Evolutionary conservation across 352 stramenopile genomes (phyloP).

Genomic region (Phytophthora sp.): DNA sequence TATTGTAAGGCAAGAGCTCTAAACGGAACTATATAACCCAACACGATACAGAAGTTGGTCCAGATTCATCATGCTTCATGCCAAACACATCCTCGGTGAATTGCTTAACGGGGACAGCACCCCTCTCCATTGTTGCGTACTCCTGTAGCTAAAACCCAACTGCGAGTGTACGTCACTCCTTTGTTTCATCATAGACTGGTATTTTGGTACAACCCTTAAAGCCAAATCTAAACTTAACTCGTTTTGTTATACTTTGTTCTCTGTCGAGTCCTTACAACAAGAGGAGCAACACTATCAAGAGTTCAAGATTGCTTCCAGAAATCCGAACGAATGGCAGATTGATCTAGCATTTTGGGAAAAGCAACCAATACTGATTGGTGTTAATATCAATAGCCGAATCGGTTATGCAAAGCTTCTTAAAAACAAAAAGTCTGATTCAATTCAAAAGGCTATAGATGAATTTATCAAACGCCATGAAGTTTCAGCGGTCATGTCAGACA

Average conservation of each 20-base stretch:
- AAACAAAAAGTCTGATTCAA: conserved; percentile 6
- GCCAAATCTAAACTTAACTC: too few species aligned
- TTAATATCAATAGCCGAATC: conserved; percentile 40
- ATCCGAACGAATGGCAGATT: conserved; percentile 31
- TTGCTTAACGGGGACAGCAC: conserved; percentile 49
- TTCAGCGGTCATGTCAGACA: too few species aligned
- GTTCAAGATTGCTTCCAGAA: conserved; percentile 20
- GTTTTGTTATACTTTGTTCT: too few species aligned
- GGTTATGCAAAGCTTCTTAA: conserved; percentile 22
- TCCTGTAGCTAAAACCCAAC: conserved; percentile 40
- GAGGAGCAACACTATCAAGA: not conserved
- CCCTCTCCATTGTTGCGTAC: conserved; percentile 31
- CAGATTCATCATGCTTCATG: conserved; percentile 61
- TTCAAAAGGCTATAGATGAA: conserved; percentile 9
- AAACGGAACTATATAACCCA: conserved; percentile 51
- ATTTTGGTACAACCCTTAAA: conserved; percentile 39
- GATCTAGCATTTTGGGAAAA: conserved; percentile 23
- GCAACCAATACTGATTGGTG: conserved; percentile 12
- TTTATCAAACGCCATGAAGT: conserved; percentile 21
- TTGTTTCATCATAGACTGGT: conserved; percentile 25
- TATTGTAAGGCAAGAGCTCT: conserved; percentile 47
- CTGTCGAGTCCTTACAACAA: too few species aligned
- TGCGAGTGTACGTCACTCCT: conserved; percentile 27
- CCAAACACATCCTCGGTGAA: conserved; percentile 50
- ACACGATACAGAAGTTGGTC: conserved; percentile 41